Base-by-base conservation (phyloP, 768 basidiomycete genomes). In the Roridomyces roridus region DNA sequence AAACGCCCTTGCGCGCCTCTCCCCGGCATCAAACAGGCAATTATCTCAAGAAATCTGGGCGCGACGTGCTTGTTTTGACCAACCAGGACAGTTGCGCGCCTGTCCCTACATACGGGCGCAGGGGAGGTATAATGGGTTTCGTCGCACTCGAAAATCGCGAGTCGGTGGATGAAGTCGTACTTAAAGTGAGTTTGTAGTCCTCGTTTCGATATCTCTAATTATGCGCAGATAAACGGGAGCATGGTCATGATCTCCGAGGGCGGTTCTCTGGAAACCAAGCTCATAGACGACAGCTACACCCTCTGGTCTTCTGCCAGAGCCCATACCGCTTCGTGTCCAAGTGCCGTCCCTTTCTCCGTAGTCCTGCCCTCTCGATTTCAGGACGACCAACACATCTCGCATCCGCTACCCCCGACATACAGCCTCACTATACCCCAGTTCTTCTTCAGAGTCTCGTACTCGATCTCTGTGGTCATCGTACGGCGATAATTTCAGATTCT, bases 371-470 rank as follows among this genome's bases (percentile, higher is more conserved):
- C 74, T 5, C 76, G 72, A 11, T 88, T 80, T 60, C 59, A 68
- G 26, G 74, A 81, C 41, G 68, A 65, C 6, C 65, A 65, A 37
- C 34, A 14, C 15, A 63, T 70, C 15, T 48, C 66, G 5, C 57
- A 63, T 31, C 68, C 76, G 25, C 67, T 86, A 9, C 87, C 87
- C 2, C 85, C 87, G 1, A 75, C 79, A 1, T 85, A 76, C 56
- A 63, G 73, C 24, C 63, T 70, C 8, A 71, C 70, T 24, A 51
- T 74, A 2, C 75, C 78, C 1, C 73, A 76, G 10, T 65, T 84
- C 15, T 74, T 61, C 47, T 71, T 78, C 10, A 72, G 74, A 40
- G 76, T 71, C 39, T 64, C 69, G 0, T 90, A 88, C 64, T 69
- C 71, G 1, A 62, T 90, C 5, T 75, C 67, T 4, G 68, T 89